Evolutionary conservation across 2,329 filamentous ascomycete species (phyloP).

Genomic region (Plenodomus biglobosus): DNA sequence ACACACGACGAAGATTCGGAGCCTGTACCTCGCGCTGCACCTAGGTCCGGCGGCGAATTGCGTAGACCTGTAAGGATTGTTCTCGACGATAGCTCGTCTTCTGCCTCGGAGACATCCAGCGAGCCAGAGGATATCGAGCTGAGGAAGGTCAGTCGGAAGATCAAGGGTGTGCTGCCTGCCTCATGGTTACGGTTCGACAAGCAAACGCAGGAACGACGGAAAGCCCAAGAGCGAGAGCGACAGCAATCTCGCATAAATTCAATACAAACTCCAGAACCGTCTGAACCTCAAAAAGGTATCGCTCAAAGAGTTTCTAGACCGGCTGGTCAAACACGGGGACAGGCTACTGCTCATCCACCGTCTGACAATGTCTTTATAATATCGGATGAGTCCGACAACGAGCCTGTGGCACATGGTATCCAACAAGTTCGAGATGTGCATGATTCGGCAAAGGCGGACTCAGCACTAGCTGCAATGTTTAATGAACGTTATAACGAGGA

Average conservation of each 20-base stretch:
- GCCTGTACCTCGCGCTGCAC: constrained; percentile 13
- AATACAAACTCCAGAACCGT: constrained; percentile 22
- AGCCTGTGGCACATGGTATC: constrained; percentile 7
- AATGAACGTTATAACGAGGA: constrained; percentile 30
- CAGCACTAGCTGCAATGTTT: constrained; percentile 25
- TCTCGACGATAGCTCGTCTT: constrained; percentile 23
- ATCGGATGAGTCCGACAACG: constrained; percentile 43
- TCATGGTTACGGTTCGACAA: constrained; percentile 54
- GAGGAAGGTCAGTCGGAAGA: constrained; percentile 43
- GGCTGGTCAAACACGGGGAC: constrained; percentile 1
- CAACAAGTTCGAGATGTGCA: constrained; percentile 16
- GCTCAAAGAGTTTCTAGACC: constrained; percentile 32
- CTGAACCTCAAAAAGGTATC: constrained; percentile 38
- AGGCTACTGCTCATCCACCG: background rate
- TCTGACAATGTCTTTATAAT: constrained; percentile 29
- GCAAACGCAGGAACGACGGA: constrained; percentile 36
- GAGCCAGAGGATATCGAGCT: constrained; percentile 40
- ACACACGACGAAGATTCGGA: constrained; percentile 27
- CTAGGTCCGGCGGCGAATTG: constrained; percentile 11
- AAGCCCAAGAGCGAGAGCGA: constrained; percentile 19
- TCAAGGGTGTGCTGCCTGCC: constrained; percentile 53
- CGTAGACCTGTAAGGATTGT: constrained; percentile 18
- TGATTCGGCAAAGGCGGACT: constrained; percentile 19
- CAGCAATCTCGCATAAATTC: constrained; percentile 12
- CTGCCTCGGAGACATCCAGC: constrained; percentile 21